Evolutionary conservation across 768 basidiomycete species (phyloP).

Genomic region (Leccinellum albellum): DNA sequence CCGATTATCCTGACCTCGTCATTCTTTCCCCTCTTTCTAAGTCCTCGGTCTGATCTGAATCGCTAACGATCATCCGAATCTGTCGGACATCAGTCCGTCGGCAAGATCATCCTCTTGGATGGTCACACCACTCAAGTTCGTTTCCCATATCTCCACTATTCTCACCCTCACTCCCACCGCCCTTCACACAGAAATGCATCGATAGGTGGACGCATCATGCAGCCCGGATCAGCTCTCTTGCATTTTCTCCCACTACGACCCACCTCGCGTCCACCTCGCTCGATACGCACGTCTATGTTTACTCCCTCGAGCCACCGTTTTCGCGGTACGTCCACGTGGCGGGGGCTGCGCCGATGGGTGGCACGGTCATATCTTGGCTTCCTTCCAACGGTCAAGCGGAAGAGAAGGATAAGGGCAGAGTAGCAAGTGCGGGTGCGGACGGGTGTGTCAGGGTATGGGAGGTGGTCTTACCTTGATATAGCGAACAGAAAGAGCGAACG

Average conservation of each 20-base stretch:
- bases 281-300: constrained; percentile 91
- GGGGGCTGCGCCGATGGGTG: constrained; percentile 84
- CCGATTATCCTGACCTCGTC: background rate
- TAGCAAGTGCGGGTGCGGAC: constrained; percentile 79
- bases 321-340: constrained; percentile 72
- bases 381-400: constrained; percentile 7
- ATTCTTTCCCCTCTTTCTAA: background rate
- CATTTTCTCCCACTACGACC: constrained; percentile 32
- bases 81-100: constrained; percentile 53
- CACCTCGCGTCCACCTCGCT: constrained; percentile 85
- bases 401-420: constrained; percentile 41
- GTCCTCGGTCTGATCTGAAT: background rate
- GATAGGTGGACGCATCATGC: constrained; percentile 86
- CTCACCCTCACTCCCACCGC: background rate
- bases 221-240: constrained; percentile 72
- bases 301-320: constrained; percentile 67
- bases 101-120: constrained; percentile 78
- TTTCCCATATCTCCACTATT: background rate
- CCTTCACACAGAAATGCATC: constrained; percentile 49
- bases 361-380: constrained; percentile 78
- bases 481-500: background rate
- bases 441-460: constrained; percentile 75
- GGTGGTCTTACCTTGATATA: constrained; percentile 33
- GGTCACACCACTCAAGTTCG: constrained; percentile 54
- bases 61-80: background rate